Conservation (phyloP, 371 early-diverging fungal genomes). For the Apophysomyces elegans region DNA sequence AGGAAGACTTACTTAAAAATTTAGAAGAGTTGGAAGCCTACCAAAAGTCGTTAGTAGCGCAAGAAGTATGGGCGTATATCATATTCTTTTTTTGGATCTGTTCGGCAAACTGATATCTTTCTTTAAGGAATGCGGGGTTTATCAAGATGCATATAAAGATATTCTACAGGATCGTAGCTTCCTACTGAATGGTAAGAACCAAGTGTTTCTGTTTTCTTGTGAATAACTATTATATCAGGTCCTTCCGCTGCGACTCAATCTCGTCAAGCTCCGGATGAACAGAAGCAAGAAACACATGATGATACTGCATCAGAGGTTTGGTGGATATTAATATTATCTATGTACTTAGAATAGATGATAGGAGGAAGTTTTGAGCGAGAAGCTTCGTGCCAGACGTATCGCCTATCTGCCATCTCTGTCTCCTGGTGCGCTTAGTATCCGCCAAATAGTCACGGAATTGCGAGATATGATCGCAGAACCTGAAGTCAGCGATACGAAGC, state of each 20-base stretch:
- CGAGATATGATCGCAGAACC: neutral
- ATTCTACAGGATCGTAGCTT: conserved; percentile 33
- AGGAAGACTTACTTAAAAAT: neutral
- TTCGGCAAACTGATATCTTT: neutral
- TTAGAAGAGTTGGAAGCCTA: conserved; percentile 34
- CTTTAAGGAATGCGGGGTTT: conserved; percentile 25
- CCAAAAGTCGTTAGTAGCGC: conserved; percentile 38
- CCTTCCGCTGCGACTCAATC: neutral
- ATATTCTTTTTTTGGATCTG: neutral
- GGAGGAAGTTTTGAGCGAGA: neutral
- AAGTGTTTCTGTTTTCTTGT: neutral
- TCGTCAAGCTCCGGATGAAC: neutral
- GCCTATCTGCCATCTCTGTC: neutral
- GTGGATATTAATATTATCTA: neutral
- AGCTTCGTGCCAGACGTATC: conserved; percentile 10
- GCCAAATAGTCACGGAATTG: conserved; percentile 12
- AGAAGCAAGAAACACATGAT: neutral
- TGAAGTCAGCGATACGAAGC: conserved; percentile 1
- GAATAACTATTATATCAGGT: neutral
- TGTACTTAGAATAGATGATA: neutral
- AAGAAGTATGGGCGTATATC: conserved; percentile 31
- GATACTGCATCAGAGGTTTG: neutral
- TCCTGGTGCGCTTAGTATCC: conserved; percentile 11
- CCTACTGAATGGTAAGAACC: conserved; percentile 23
- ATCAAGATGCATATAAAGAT: conserved; percentile 31